Base-by-base conservation (phyloP, 495 filamentous ascomycete genomes). In the Glutinoglossum americanum region DNA sequence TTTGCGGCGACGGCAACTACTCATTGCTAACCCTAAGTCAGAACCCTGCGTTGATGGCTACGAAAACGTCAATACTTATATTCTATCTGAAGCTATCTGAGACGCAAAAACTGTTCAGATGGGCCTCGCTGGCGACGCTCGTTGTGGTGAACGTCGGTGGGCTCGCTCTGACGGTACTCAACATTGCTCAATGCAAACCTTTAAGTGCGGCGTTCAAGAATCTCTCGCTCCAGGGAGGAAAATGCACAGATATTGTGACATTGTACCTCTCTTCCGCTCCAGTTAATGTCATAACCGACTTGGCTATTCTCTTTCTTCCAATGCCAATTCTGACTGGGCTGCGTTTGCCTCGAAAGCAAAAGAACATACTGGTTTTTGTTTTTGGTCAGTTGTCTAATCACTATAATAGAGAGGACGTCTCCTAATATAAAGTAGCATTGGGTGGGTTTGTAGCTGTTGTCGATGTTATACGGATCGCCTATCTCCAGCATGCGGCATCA, bases 21-120 rank as follows among this genome's bases (percentile, higher is more conserved):
- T 25, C 47, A 10, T 41, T 33, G 23, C 54, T 59, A 58, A 59
- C 33, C 26, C 47, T 21, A 17, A 55, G 13, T 21, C 44, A 94
- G 87, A 93, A 95, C 65, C 89, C 90, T 13, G 83, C 87, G 4
- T 75, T 95, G 56, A 87, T 87, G 82, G 77, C 80, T 0, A 81
- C 87, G 53, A 97, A 95, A 70, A 87, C 87, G 4, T 90, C 86
- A n/a, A 87, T 97, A 61, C 76, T 94, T 54, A 69, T 89, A 59
- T 95, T 93, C 66, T 94, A 87, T 70, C 75, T 94, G 30, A 80
- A 83, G 33, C 70, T 94, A 54, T 82, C 86, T 7, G 81, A 79
- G 62, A 81, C 81, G 33, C 81, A 88, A 45, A 81, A 81, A 61
- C 70, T 86, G 32, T 80, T 89, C 63, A 76, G 80, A 61, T 77